Base-by-base conservation (phyloP, 306 rosid species). In the Vicia sativa region DNA sequence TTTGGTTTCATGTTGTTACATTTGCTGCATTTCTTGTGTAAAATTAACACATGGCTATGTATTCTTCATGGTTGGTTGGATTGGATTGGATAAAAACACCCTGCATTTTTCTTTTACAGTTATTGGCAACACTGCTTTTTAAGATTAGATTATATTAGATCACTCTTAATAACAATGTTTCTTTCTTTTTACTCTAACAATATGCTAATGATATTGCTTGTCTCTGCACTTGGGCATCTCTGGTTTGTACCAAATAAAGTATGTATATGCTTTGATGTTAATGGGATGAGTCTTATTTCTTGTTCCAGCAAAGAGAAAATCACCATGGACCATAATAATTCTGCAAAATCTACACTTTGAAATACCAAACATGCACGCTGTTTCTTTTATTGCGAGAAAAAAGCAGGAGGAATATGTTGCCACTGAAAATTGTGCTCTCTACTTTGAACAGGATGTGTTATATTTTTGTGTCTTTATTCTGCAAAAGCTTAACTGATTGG, bases 1-100 rank as follows among this genome's bases (percentile, higher is more conserved):
- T 76, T 83, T 79, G 84, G 86, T 78, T 81, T 84, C 70, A 79
- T 83, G 83, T 64, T 79, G 78, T 89, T 80, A 67, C 67, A 76
- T 85, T 86, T 78, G 83, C 81, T 75, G 83, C 80, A 79, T 83
- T 85, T 81, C 76, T 81, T 85, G 89, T 89, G 87, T 90, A 90
- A 87, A 83, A 62, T 37, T 84, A 82, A 83, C 87, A 85, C 83
- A 79, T 75, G 87, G 82, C 73, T 85, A 72, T 87, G 95, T 84
- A 85, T 81, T 88, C 84, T 85, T 85, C 65, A 64, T 80, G 87
- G 86, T 84, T 83, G 90, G 85, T 62, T 87, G 88, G 87, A 21
- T 66, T 90, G 81, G 85, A 74, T 62, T 90, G 81, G 85, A 74
- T 77, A 82, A 79, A 56, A 63, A 43, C 80, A 80, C 74, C 71